Base-by-base conservation (phyloP, 1,284 basidiomycete genomes). In the Chondrostereum purpureum region DNA sequence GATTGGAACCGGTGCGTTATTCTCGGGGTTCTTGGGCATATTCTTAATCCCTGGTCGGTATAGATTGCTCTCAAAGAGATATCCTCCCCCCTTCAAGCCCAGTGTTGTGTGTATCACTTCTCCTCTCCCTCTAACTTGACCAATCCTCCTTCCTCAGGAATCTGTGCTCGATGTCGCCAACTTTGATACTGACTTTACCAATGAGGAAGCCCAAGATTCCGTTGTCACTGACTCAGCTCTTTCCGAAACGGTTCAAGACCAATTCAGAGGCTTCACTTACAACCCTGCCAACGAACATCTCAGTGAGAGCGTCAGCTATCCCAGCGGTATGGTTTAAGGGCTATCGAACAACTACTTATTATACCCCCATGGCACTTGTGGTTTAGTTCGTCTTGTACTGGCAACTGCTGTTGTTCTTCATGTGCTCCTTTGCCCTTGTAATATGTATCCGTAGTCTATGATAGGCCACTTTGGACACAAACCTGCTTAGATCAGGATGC, bases 41-140 rank as follows among this genome's bases (percentile, higher is more conserved):
- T 31, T 14, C 47, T 19, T n/a, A n/a, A 33, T 34, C 27, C 37
- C 44, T 19, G 38, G 51, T 24, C 17, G 18, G 20, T 41, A 17
- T 45, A 88, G 85, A 51, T 69, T 99, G 18, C 68, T 96, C 44
- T 83, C 85, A 33, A 99, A 97, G 74, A 95, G 97, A 73, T 95
- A 97, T 44, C 92, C 93, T 56, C 94, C 96, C 5, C 90, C 93
- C 2, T 99, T 98, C 76, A 99, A 99, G 69, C 96, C 96, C 2
- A 90, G 88, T 53, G 95, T 99, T 50, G 88, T 89, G 65, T 62
- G 86, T 72, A 38, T 22, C 36, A n/a, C n/a, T 34, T 43, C 17
- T 10, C 13, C 18, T 49, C n/a, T 6, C 24, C 17, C 11, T 19
- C 42, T 19, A 22, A 12, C 21, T 17, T 14, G 47, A 27, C 36